These are phyloP conservation scores for Sesbania bispinosa DNA, from an alignment of 306 rosid genomes.

Conservation along the genomic window DNA sequence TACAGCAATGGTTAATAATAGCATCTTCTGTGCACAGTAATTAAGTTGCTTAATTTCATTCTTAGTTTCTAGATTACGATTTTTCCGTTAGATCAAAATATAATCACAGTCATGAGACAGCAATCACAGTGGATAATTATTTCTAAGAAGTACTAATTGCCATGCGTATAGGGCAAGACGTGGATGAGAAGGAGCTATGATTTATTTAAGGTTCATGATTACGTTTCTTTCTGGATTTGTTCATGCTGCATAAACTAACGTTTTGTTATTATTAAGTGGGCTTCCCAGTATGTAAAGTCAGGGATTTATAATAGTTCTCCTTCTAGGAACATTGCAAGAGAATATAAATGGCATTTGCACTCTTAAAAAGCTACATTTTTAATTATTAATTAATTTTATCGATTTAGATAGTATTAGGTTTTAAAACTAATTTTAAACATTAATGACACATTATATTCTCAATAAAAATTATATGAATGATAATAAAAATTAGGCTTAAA, in stretches of 20 bases:
- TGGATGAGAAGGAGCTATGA: not conserved
- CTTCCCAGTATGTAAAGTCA: not conserved
- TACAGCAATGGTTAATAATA: too few species aligned
- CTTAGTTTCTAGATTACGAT: too few species aligned
- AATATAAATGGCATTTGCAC: too few species aligned
- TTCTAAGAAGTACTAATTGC: not conserved
- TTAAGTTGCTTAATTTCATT: too few species aligned
- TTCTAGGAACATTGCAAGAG: not conserved
- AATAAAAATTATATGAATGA: too few species aligned
- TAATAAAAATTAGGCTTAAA: too few species aligned
- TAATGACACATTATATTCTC: too few species aligned
- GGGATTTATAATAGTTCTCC: not conserved
- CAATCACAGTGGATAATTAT: not conserved
- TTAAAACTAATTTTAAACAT: too few species aligned
- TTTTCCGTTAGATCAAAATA: too few species aligned
- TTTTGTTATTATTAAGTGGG: not conserved
- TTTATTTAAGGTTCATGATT: not conserved
- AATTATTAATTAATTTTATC: too few species aligned
- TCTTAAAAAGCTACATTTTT: not conserved
- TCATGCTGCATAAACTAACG: not conserved
- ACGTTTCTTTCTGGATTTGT: not conserved
- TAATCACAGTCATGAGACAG: not conserved
- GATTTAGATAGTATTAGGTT: too few species aligned
- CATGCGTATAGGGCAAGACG: not conserved
- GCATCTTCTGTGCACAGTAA: too few species aligned